phyloP scores from a whole-genome alignment of 371 early-diverging fungal genomes.

The Conidiobolus incongruus region DNA sequence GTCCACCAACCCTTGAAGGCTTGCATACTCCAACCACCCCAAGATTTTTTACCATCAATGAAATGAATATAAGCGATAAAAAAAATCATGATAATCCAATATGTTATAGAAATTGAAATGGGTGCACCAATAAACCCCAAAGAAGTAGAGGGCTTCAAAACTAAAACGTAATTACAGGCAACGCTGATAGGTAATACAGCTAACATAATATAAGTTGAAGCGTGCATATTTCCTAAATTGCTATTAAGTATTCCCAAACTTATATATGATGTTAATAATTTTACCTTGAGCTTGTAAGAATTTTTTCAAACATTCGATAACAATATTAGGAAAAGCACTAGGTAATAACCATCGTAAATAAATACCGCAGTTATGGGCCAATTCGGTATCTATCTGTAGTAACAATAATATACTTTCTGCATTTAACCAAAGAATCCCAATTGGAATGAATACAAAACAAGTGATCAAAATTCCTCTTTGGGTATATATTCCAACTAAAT shows the following conservation, averaged over 20 bases:
- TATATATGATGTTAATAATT: background rate
- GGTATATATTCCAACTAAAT: slow-evolving; percentile 52
- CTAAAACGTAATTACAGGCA: slow-evolving; percentile 41
- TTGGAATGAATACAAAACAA: slow-evolving; percentile 34
- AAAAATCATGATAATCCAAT: slow-evolving; percentile 37
- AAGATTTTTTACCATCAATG: slow-evolving; percentile 40
- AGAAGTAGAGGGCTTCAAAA: slow-evolving; percentile 35
- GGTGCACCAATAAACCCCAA: slow-evolving; percentile 74
- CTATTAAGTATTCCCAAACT: slow-evolving; percentile 3
- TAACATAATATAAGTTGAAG: slow-evolving; percentile 41
- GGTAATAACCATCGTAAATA: slow-evolving; percentile 41
- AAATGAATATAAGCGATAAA: slow-evolving; percentile 33
- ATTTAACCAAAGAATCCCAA: slow-evolving; percentile 53
- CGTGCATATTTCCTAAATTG: slow-evolving; percentile 43
- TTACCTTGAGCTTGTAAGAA: slow-evolving; percentile 52
- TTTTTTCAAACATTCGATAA: slow-evolving; percentile 54
- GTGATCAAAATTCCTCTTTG: slow-evolving; percentile 57
- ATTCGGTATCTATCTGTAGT: slow-evolving; percentile 25
- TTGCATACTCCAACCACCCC: slow-evolving; percentile 69
- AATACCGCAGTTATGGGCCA: slow-evolving; percentile 20
- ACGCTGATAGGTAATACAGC: slow-evolving; percentile 51
- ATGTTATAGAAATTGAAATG: slow-evolving; percentile 48
- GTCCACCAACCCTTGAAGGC: slow-evolving; percentile 33
- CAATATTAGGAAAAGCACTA: slow-evolving; percentile 48
- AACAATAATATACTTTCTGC: slow-evolving; percentile 23